Base-by-base conservation (phyloP, 2,329 filamentous ascomycete species). In the Botrytis squamosa region DNA sequence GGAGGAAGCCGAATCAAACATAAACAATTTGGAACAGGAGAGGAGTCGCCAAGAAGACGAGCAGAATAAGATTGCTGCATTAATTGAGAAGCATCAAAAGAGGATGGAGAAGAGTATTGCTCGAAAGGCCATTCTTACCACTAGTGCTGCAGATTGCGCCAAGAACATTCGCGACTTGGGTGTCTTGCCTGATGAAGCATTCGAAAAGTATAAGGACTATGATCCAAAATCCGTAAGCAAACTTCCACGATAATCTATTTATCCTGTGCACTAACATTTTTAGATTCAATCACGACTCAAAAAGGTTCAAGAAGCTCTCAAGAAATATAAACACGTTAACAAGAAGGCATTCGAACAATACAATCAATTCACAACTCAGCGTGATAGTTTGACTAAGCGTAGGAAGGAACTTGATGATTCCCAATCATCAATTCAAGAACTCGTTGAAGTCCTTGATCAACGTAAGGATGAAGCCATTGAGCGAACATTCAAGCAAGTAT, bases 281-380 rank as follows among this genome's bases (percentile, higher is more conserved):
- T 57, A 80, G 77, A 78, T 81, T 49, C 75, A 77, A 36, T 76
- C 76, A 6, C 91, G 91, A 73, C 89, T 98, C 38, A 94, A 96
- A 84, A 97, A 95, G 80, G 94, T 95, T 80, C 97, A 97, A 76
- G 93, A 97, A 78, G 91, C 93, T 0, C 86, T 98, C 72, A 98
- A 98, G 85, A 97, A 98, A 82, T 98, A 96, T 84, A 94, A 94
- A 72, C 94, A 98, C 80, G 95, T 99, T 84, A 99, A 99, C 88
- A 99, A 98, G 85, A 98, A 99, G 84, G 96, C 96, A 0, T 97
- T 98, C 81, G 97, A 99, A 83, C 96, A 99, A 82, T 99, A 98
- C 85, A 97, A 95, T 84, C 97, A 91, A 84, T 99, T 98, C 82
- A 98, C 95, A 12, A 92, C 91, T 69, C 94, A 98, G 83, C 92